A percentile compares a stretch with the other conserved stretches of the same genome.
These are phyloP conservation scores for Cylindrotheca fusiformis DNA, from an alignment of 108 stramenopile genomes.

Conservation along the genomic window DNA sequence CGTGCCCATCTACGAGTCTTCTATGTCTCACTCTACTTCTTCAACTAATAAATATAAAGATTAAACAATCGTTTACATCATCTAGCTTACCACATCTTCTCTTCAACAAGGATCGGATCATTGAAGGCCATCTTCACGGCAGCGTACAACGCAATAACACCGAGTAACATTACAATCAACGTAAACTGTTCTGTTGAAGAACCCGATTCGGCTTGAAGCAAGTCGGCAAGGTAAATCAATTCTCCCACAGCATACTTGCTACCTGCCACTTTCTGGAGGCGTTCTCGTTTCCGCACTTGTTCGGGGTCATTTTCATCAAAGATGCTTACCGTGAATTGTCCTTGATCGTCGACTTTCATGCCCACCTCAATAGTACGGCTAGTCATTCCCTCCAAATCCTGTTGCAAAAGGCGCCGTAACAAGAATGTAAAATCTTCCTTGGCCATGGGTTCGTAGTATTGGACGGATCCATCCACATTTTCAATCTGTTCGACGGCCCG, in stretches of 20 bases:
- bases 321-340: constrained; percentile 67
- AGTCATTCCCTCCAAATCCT: constrained; percentile 24
- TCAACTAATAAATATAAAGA: too few relatives aligned
- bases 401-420: constrained; percentile 43
- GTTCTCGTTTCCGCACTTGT: constrained; percentile 55
- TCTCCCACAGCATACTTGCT: constrained; percentile 4
- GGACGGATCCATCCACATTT: constrained; percentile 3
- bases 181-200: constrained; percentile 29
- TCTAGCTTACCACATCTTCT: neutral
- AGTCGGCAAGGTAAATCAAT: constrained; percentile 11
- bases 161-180: constrained; percentile 15
- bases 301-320: constrained; percentile 79
- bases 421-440: constrained; percentile 67
- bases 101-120: constrained; percentile 9
- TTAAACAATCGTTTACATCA: too few relatives aligned
- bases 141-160: constrained; percentile 34
- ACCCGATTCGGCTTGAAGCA: constrained; percentile 10
- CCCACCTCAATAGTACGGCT: constrained; percentile 55
- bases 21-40: too few relatives aligned
- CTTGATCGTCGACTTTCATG: constrained; percentile 62
- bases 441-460: constrained; percentile 47
- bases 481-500: constrained; percentile 65
- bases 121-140: constrained; percentile 35
- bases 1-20: too few relatives aligned
- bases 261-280: constrained; percentile 19